Percentiles rank a stretch among this genome's conserved stretches.
Conservation (phyloP, 2,329 filamentous ascomycete genomes). For the Rhynchosporium graminicola region DNA sequence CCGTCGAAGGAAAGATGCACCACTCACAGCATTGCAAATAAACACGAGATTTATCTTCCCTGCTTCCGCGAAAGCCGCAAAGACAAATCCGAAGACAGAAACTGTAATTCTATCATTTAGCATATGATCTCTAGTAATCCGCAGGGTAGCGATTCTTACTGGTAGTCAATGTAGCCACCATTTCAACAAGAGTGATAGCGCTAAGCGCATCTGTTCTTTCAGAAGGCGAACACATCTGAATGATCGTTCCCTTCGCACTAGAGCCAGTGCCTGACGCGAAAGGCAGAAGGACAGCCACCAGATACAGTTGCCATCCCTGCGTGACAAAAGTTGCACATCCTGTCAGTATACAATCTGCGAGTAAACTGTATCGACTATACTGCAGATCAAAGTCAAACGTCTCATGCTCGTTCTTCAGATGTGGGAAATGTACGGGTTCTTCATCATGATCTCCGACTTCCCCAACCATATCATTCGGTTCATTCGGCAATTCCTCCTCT, state of each 20-base stretch:
- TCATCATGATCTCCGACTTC: conserved; percentile 23
- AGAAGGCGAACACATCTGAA: conserved; percentile 64
- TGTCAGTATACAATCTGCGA: conserved; percentile 66
- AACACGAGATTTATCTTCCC: conserved; percentile 65
- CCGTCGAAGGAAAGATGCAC: background rate
- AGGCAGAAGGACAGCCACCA: conserved; percentile 64
- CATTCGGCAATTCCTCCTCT: conserved; percentile 5
- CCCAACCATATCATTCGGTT: conserved; percentile 38
- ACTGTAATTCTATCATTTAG: conserved; percentile 42
- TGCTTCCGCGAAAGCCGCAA: conserved; percentile 60
- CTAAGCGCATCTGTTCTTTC: conserved; percentile 67
- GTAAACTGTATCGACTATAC: conserved; percentile 65
- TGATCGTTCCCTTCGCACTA: conserved; percentile 72
- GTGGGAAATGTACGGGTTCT: conserved; percentile 20
- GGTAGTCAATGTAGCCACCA: conserved; percentile 62
- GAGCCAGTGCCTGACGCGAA: conserved; percentile 69
- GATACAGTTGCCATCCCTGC: conserved; percentile 67
- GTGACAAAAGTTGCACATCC: conserved; percentile 62
- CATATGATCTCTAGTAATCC: background rate
- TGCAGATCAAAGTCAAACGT: conserved; percentile 64
- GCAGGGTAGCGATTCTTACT: conserved; percentile 18
- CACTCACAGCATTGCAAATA: conserved; percentile 62
- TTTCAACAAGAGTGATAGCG: conserved; percentile 70
- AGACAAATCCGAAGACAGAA: conserved; percentile 67
- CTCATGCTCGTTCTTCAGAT: conserved; percentile 28